phyloP scores from a whole-genome alignment of 352 stramenopile genomes.

The Phytopythium mirpurense region DNA sequence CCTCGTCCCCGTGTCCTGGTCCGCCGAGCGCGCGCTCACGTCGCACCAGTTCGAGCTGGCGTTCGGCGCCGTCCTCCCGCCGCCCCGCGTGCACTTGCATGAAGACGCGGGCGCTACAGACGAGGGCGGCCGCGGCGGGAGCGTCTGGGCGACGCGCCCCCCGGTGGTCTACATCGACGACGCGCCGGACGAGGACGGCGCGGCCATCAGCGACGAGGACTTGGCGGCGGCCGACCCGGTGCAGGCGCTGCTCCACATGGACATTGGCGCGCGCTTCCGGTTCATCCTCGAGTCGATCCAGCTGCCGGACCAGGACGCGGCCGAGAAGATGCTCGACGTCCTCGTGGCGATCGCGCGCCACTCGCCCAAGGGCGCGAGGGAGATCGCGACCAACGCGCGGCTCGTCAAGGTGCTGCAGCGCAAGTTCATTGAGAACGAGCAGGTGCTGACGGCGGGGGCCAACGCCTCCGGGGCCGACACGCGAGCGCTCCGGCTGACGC shows the following conservation, averaged over 20 bases:
- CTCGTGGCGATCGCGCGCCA: constrained; percentile 38
- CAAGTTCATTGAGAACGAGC: constrained; percentile 48
- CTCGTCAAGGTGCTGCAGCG: constrained; percentile 40
- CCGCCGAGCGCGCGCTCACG: constrained; percentile 2
- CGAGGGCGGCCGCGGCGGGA: not conserved
- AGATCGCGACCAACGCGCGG: constrained; percentile 37
- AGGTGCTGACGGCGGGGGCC: constrained; percentile 20
- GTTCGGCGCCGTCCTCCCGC: constrained; percentile 23
- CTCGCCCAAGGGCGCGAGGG: constrained; percentile 37
- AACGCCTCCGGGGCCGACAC: constrained; percentile 18
- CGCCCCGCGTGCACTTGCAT: constrained; percentile 34
- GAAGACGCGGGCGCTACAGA: constrained; percentile 11
- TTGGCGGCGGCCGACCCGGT: constrained; percentile 47
- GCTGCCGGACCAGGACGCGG: constrained; percentile 29
- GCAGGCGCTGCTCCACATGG: constrained; percentile 55
- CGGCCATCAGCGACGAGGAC: constrained; percentile 40
- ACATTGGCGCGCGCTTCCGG: constrained; percentile 38
- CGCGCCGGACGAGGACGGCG: constrained; percentile 29
- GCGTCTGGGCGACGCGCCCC: not conserved
- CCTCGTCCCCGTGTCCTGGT: constrained; percentile 25
- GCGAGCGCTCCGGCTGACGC: constrained; percentile 28
- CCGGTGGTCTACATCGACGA: constrained; percentile 52
- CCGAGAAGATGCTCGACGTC: constrained; percentile 58
- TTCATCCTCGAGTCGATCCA: constrained; percentile 50
- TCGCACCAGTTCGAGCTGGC: constrained; percentile 16